phyloP scores from a whole-genome alignment of 352 stramenopile genomes.

The Phytophthora ramorum region DNA sequence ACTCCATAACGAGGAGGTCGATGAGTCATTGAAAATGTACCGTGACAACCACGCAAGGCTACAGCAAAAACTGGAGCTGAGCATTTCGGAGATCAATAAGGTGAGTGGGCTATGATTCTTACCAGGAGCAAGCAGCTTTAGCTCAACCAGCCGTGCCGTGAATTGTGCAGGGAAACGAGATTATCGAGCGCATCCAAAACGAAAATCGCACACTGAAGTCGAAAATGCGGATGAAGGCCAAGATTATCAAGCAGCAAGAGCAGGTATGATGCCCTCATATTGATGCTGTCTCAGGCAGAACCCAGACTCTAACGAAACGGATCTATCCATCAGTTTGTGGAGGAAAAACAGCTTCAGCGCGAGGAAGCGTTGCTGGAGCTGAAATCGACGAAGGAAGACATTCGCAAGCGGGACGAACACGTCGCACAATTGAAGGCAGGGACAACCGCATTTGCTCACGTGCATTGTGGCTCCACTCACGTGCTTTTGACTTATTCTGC shows the following conservation, averaged over 20 bases:
- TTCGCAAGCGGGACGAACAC: slow-evolving; percentile 76
- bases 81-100: slow-evolving; percentile 93
- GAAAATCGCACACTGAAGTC: slow-evolving; percentile 79
- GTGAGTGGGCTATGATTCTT: slow-evolving; percentile 29
- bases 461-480: neutral
- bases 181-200: slow-evolving; percentile 90
- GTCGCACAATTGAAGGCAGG: slow-evolving; percentile 63
- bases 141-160: slow-evolving; percentile 4
- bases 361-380: slow-evolving; percentile 69
- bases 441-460: neutral
- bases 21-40: slow-evolving; percentile 90
- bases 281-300: neutral
- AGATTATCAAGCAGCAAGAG: slow-evolving; percentile 92
- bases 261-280: slow-evolving; percentile 37
- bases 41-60: slow-evolving; percentile 84
- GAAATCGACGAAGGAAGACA: slow-evolving; percentile 71
- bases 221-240: slow-evolving; percentile 89
- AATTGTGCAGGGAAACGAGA: slow-evolving; percentile 80
- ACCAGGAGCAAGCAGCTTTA: neutral
- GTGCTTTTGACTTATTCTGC: slow-evolving; percentile 2
- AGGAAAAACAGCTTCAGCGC: slow-evolving; percentile 81
- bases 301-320: slow-evolving; percentile 1
- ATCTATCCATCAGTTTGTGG: slow-evolving; percentile 48
- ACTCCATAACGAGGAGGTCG: slow-evolving; percentile 80
- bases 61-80: slow-evolving; percentile 90